phyloP scores from a whole-genome alignment of 75 land plant species.

The Sequoia sempervirens region DNA sequence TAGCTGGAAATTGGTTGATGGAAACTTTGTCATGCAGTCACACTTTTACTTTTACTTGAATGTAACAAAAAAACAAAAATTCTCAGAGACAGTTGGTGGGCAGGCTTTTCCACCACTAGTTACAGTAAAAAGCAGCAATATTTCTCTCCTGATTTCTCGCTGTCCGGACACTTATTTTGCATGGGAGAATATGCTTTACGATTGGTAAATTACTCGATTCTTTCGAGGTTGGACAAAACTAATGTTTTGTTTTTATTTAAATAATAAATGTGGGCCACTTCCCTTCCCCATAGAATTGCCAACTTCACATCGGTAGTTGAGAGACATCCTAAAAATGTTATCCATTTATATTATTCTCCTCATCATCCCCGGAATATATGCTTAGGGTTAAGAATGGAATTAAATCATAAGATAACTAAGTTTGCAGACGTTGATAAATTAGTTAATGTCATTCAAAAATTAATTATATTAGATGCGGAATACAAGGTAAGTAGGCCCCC shows the following conservation, averaged over 20 bases:
- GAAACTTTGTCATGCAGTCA: not conserved
- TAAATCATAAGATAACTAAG: no score
- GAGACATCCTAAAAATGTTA: no score
- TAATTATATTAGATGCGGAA: no score
- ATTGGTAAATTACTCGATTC: not conserved
- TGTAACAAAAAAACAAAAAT: not conserved
- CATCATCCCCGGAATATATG: no score
- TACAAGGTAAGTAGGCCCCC: no score
- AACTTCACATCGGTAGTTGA: no score
- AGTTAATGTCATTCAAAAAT: no score
- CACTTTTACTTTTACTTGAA: not conserved
- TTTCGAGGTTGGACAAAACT: not conserved
- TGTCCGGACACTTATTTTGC: not conserved
- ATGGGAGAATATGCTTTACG: not conserved
- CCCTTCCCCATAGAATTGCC: not conserved
- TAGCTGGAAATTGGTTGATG: not conserved
- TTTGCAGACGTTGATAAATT: no score
- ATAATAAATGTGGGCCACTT: not conserved
- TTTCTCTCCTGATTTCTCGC: not conserved
- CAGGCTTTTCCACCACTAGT: not conserved
- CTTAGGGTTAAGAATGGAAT: no score
- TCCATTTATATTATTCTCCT: no score
- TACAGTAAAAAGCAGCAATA: not conserved
- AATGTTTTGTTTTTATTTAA: not conserved
- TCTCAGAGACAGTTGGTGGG: not conserved